These are phyloP conservation scores for Fusarium sp. DNA, from an alignment of 2,329 filamentous ascomycete genomes.

Conservation along the genomic window DNA sequence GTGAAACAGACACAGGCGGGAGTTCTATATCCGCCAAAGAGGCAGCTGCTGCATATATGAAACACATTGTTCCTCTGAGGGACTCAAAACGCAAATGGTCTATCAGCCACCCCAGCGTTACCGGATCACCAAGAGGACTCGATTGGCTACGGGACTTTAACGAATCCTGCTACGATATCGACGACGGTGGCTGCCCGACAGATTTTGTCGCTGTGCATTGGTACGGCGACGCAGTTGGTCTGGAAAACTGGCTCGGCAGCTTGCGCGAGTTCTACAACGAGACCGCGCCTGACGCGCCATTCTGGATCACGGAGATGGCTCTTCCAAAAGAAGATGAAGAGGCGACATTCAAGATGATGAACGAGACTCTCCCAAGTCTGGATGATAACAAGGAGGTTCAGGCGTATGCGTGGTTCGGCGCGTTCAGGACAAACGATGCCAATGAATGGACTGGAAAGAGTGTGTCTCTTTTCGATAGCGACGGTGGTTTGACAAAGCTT, in stretches of 20 bases:
- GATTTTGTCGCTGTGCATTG: constrained; percentile 60
- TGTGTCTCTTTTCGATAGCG: constrained; percentile 54
- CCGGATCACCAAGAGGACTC: constrained; percentile 55
- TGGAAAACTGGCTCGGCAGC: constrained; percentile 54
- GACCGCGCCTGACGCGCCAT: constrained; percentile 35
- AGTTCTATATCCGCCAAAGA: constrained; percentile 56
- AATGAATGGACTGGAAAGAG: constrained; percentile 57
- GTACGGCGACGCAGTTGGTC: constrained; percentile 56
- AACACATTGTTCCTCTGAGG: constrained; percentile 54
- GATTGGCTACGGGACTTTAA: constrained; percentile 58
- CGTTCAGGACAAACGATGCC: constrained; percentile 54
- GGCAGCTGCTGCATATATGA: constrained; percentile 56
- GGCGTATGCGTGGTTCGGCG: constrained; percentile 59
- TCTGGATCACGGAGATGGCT: constrained; percentile 59
- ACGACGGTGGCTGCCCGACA: constrained; percentile 54
- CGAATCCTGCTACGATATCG: constrained; percentile 56
- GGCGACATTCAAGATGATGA: constrained; percentile 57
- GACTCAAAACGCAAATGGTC: constrained; percentile 50
- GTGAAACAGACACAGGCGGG: constrained; percentile 55
- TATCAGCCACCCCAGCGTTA: constrained; percentile 59
- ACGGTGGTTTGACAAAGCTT: constrained; percentile 56
- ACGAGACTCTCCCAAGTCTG: constrained; percentile 54
- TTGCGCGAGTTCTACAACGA: constrained; percentile 55
- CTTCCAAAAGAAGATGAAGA: constrained; percentile 53
- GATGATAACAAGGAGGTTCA: constrained; percentile 53